Conservation (phyloP, 169 alveolate species). For the Eimeria maxima region DNA sequence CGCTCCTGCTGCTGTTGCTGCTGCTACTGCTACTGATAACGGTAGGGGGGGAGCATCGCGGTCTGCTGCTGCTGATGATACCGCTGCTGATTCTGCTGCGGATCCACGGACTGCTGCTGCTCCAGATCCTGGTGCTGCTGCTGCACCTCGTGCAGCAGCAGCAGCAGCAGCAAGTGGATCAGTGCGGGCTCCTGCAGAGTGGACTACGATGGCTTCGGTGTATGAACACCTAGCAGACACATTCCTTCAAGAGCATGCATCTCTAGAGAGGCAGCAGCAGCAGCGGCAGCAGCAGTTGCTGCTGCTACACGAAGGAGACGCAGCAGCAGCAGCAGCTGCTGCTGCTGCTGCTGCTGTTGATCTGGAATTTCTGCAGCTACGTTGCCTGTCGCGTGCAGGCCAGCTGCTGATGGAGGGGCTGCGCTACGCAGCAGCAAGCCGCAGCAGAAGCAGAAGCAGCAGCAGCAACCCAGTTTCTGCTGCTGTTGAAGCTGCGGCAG, state of each 20-base stretch:
- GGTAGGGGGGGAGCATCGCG: too few relatives aligned
- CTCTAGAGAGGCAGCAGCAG: constrained; percentile 70
- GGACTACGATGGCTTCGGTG: constrained; percentile 67
- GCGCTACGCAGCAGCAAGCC: constrained; percentile 66
- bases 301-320: not conserved
- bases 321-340: constrained; percentile 62
- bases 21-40: too few relatives aligned
- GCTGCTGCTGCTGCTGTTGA: constrained; percentile 30
- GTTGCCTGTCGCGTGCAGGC: constrained; percentile 53
- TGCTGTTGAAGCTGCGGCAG: constrained; percentile 49
- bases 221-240: constrained; percentile 71
- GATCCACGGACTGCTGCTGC: not conserved
- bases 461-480: not conserved
- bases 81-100: not conserved
- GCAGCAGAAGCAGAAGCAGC: constrained; percentile 54
- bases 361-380: constrained; percentile 25
- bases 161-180: not conserved
- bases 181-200: not conserved
- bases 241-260: constrained; percentile 57
- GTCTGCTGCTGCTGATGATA: too few relatives aligned
- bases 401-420: constrained; percentile 78
- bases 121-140: not conserved
- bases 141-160: not conserved
- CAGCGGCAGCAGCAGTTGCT: constrained; percentile 78
- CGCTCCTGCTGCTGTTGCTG: too few relatives aligned